A percentile compares a stretch with the other conserved stretches of the same genome.
Conservation (phyloP, 306 rosid genomes). For the Psophocarpus tetragonolobus region DNA sequence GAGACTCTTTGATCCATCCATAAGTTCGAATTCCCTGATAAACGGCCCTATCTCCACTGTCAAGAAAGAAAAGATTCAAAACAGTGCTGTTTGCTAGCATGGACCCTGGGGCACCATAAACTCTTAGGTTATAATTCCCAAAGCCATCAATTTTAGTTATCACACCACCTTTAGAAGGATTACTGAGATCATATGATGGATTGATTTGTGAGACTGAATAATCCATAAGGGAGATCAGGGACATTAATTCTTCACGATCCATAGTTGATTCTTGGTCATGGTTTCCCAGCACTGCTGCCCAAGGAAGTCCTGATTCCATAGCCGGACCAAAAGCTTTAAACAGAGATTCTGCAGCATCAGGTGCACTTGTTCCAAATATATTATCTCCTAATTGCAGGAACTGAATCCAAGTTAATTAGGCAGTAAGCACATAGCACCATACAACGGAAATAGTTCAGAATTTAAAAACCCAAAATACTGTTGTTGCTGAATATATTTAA, state of each 20-base stretch:
- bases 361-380: constrained; percentile 76
- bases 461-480: not conserved
- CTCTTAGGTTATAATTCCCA: constrained; percentile 74
- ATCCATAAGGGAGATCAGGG: constrained; percentile 83
- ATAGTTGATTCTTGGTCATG: constrained; percentile 93
- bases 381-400: constrained; percentile 67
- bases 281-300: constrained; percentile 96
- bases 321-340: constrained; percentile 81
- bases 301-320: constrained; percentile 78
- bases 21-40: constrained; percentile 77
- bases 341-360: constrained; percentile 88
- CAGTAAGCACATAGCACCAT: not conserved
- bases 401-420: constrained; percentile 37
- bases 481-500: constrained; percentile 2
- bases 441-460: not conserved
- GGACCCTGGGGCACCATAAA: constrained; percentile 84
- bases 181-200: constrained; percentile 44
- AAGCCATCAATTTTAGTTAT: constrained; percentile 66
- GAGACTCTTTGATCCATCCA: constrained; percentile 89
- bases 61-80: constrained; percentile 87
- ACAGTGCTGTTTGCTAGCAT: constrained; percentile 68
- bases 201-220: constrained; percentile 76
- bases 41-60: constrained; percentile 74
- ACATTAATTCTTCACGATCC: constrained; percentile 81
- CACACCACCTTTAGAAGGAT: constrained; percentile 32